Evolutionary conservation across 2,329 filamentous ascomycete species (phyloP), one percentile per base, ranked within the genome.

Genomic region (Simplicillium aogashimaense): DNA sequence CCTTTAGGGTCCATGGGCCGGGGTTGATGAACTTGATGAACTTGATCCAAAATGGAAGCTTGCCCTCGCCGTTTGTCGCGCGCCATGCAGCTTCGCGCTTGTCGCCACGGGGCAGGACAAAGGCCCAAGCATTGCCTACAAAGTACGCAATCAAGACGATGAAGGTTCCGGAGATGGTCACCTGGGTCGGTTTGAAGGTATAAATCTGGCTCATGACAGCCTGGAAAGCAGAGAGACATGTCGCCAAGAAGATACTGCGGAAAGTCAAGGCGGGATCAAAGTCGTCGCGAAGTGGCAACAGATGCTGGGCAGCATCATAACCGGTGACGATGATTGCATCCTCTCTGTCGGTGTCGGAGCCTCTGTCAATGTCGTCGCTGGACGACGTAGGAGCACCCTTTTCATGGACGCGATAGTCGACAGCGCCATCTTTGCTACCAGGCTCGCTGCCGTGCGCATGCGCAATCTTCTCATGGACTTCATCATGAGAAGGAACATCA

Each of bases 101-200:
- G 38, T 77, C 73, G 11, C 72, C 72, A 6, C 72, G 70, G 1
- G 74, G 72, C 3, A 75, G 59, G 6, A 69, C 44, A 0, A 50
- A 46, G 0, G 70, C 59, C 67, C 64, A 73, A 3, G 55, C 64
- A n/a, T 57, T 70, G 8, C 74, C 74, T 2, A 67, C 37, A 37
- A 76, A 75, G 54, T 76, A 76, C 11, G 69, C 67, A 35, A 77
- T 73, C 32, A 77, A 63, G 5, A 74, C 71, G 38, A 76, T 73
- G 40, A 76, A 76, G 0, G 70, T 75, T 30, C 71, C 70, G 13
- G 63, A 60, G 14, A 76, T 69, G 3, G 59, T 61, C 29, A 70
- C 51, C 1, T 30, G 3, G 1, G 71, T 76, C 0, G 70, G 71
- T 61, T 75, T 74, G 53, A 71, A 75, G 68, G 51, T 53, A 46